Evolutionary conservation across 1,284 basidiomycete genomes (phyloP).

Genomic region (Dichomitus squalens): DNA sequence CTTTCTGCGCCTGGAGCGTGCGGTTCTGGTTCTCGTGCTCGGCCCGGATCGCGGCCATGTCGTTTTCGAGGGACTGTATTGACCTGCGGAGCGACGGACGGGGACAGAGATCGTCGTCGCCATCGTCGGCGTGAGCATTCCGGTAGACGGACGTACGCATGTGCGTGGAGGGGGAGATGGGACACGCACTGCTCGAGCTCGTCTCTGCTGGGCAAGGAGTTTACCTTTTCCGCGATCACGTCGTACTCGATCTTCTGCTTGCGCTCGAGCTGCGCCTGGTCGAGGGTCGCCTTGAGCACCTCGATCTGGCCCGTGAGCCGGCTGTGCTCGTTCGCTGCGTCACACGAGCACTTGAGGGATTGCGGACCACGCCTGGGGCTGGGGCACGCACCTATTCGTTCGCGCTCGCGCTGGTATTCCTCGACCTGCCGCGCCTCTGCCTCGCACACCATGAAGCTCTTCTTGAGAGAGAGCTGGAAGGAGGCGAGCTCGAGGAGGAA

Average conservation of each 20-base stretch:
- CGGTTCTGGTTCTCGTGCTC: constrained; percentile 75
- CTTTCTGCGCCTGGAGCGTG: constrained; percentile 66
- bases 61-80: constrained; percentile 70
- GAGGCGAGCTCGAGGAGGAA: constrained; percentile 76
- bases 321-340: constrained; percentile 67
- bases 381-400: constrained; percentile 61
- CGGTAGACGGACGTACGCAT: neutral
- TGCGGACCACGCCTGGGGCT: neutral
- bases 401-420: constrained; percentile 72
- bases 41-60: constrained; percentile 70
- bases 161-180: neutral
- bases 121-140: neutral
- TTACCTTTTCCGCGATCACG: constrained; percentile 77
- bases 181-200: constrained; percentile 68
- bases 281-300: constrained; percentile 71
- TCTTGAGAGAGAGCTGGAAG: constrained; percentile 73
- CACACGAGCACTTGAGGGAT: constrained; percentile 16
- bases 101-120: no score
- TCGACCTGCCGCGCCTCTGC: constrained; percentile 81
- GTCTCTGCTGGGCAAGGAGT: constrained; percentile 71
- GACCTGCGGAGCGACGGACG: constrained; percentile 44
- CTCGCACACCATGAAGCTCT: constrained; percentile 78
- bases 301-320: constrained; percentile 69
- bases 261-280: constrained; percentile 75
- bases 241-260: constrained; percentile 83